Conservation (phyloP, 441 rosid species). For the Syzygium syzygioides region DNA sequence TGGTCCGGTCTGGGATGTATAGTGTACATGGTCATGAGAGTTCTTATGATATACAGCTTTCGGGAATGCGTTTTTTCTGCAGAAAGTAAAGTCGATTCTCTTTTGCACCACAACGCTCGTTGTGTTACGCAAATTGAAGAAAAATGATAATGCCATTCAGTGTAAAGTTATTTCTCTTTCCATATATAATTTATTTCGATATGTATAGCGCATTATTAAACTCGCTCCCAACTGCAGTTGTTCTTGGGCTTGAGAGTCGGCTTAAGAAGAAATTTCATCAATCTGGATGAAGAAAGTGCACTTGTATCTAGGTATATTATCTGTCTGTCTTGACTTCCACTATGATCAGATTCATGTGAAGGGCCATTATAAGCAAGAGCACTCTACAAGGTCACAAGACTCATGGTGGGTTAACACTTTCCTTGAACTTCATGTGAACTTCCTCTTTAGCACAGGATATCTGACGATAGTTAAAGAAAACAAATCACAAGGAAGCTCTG, state of each 20-base stretch:
- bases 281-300: background rate
- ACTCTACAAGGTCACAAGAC: background rate
- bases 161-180: background rate
- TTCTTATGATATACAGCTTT: background rate
- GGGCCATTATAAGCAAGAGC: background rate
- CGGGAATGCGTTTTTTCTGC: background rate
- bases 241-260: background rate
- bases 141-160: background rate
- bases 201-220: background rate
- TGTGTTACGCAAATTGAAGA: background rate
- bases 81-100: background rate
- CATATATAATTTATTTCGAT: background rate
- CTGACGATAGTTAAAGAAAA: background rate
- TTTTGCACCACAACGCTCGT: background rate
- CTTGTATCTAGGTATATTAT: background rate
- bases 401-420: background rate
- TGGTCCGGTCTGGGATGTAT: background rate
- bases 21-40: background rate
- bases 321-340: background rate
- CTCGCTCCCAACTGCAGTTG: background rate
- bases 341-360: background rate
- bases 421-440: background rate
- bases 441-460: background rate
- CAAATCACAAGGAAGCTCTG: background rate
- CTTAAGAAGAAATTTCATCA: background rate